Base-by-base conservation (phyloP, 441 rosid species). In the Croton setiger region DNA sequence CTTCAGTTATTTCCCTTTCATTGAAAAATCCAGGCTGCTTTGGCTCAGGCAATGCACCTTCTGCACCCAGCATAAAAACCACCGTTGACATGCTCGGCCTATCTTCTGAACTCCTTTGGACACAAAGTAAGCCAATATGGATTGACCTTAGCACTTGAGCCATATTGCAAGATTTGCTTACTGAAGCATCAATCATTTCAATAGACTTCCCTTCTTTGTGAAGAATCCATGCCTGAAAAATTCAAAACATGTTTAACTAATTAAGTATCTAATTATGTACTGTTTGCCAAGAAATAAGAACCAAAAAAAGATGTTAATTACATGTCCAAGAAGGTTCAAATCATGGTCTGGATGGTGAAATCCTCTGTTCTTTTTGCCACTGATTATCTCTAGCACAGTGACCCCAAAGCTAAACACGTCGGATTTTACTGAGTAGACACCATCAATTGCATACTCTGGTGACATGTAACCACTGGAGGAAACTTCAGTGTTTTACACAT, bases 391-490 rank as follows among this genome's bases (percentile, higher is more conserved):
- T 12, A 84, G 51, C 9, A 84, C 58, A 23, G 80, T 6, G 4
- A 82, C 84, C 1, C 85, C 82, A 0, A 76, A 82, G 68, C 88
- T 76, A 33, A 73, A 84, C 8, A 84, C 76, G 18, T 84, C 84
- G 0, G 83, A 81, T 73, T 84, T 79, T 3, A 68, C 18, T 0
- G 83, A 84, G 60, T 68, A 84, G 0, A 69, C 51, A 4, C 85
- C 85, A 36, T 77, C 78, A 8, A 68, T 12, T 0, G 74, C 78
- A n/a, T n/a, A n/a, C n/a, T n/a, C n/a, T n/a, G n/a, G n/a, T n/a
- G n/a, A n/a, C n/a, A n/a, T n/a, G n/a, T 79, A 79, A 8, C 81
- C 84, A 7, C 80, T 76, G 74, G 36, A 69, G 0, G 0, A 9
- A 2, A 20, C 7, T 1, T 4, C 20, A 17, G 18, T 5, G 15